These are phyloP conservation scores for Calonectria hongkongensis DNA, from an alignment of 2,329 filamentous ascomycete genomes.

Conservation along the genomic window DNA sequence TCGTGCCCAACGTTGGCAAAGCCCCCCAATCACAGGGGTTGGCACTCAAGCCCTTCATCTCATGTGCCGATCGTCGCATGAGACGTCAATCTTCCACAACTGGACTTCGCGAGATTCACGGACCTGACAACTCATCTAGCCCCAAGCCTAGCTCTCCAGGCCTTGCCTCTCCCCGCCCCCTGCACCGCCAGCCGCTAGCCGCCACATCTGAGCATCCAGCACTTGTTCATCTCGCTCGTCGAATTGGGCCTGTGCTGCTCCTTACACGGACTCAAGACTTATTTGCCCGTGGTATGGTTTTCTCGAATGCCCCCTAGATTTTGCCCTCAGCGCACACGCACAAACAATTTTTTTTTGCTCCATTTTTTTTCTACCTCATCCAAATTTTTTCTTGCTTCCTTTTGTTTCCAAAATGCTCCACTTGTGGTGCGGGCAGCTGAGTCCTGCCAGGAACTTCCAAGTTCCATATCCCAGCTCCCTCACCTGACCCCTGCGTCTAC, in stretches of 20 bases:
- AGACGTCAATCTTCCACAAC: conserved; percentile 42
- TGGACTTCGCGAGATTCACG: conserved; percentile 35
- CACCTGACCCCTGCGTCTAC: conserved; percentile 25
- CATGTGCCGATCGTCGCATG: conserved; percentile 42
- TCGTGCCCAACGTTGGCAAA: conserved; percentile 9
- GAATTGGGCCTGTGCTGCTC: conserved; percentile 14
- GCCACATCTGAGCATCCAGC: conserved; percentile 15
- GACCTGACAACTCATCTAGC: conserved; percentile 45
- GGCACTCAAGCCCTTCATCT: conserved; percentile 6
- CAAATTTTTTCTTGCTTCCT: conserved; percentile 4
- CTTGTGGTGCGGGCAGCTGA: conserved; percentile 4
- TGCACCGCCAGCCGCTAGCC: conserved; percentile 5
- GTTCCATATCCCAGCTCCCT: conserved; percentile 8
- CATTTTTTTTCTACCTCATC: not conserved
- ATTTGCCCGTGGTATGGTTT: not conserved
- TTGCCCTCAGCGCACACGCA: not conserved
- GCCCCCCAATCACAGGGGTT: conserved; percentile 1
- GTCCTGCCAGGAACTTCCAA: conserved; percentile 16
- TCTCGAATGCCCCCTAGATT: not conserved
- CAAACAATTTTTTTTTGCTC: not conserved
- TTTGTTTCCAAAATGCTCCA: not conserved
- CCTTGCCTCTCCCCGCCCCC: conserved; percentile 29
- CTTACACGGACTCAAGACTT: not conserved
- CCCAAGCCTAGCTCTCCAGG: conserved; percentile 20
- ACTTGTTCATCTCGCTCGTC: conserved; percentile 17